Conservation (phyloP, 2,329 filamentous ascomycete species). For the Claviceps spartinae region DNA sequence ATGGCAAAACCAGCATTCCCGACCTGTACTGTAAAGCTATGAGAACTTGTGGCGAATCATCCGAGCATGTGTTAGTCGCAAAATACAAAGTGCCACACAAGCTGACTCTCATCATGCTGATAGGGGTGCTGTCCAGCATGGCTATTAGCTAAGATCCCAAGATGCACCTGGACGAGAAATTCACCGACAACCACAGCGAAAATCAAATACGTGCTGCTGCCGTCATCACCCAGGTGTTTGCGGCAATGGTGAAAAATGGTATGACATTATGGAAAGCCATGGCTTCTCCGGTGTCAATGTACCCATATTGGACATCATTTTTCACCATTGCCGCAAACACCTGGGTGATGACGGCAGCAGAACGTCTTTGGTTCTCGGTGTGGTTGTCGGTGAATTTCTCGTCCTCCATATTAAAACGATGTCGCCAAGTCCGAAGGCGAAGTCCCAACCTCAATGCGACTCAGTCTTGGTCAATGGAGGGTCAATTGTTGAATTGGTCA, state of each 20-base stretch:
- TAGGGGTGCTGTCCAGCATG: constrained; percentile 16
- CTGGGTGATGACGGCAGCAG: constrained; percentile 23
- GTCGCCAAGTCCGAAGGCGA: too few species aligned
- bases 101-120: constrained; percentile 8
- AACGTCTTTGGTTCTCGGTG: constrained; percentile 17
- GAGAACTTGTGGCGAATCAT: too few species aligned
- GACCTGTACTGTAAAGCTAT: too few species aligned
- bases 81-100: constrained; percentile 27
- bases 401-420: constrained; percentile 6
- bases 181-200: constrained; percentile 20
- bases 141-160: constrained; percentile 14
- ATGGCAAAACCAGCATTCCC: too few species aligned
- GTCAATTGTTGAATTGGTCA: too few species aligned
- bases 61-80: neutral
- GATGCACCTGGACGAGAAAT: constrained; percentile 15
- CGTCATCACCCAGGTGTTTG: constrained; percentile 26
- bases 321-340: constrained; percentile 27
- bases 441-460: too few species aligned
- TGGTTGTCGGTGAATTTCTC: constrained; percentile 19
- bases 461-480: too few species aligned
- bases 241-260: constrained; percentile 22
- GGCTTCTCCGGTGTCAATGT: too few species aligned
- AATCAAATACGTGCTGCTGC: constrained; percentile 19
- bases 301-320: constrained; percentile 7
- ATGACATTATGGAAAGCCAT: constrained; percentile 9